phyloP scores from a whole-genome alignment of 2,329 filamentous ascomycete species.

The Paracoccidioides brasiliensis region DNA sequence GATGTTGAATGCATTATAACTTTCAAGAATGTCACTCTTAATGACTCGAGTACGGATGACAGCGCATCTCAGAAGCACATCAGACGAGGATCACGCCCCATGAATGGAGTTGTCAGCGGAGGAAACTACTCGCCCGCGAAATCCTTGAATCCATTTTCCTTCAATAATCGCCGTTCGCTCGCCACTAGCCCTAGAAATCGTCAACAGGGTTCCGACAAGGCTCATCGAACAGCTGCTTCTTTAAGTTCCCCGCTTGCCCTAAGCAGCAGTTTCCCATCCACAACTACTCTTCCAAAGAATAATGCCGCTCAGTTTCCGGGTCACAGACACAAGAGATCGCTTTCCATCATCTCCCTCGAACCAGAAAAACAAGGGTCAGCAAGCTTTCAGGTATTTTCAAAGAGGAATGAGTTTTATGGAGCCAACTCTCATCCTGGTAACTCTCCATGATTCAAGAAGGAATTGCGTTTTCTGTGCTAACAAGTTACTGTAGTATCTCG shows the following conservation, averaged over 20 bases:
- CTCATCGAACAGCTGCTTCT: constrained; percentile 29
- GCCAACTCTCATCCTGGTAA: constrained; percentile 30
- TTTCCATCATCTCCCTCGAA: constrained; percentile 71
- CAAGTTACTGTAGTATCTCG: constrained; percentile 18
- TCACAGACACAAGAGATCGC: constrained; percentile 59
- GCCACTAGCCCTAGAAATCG: constrained; percentile 19
- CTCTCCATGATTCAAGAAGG: background rate
- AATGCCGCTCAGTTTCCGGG: constrained; percentile 22
- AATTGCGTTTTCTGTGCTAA: background rate
- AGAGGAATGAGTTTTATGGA: constrained; percentile 31
- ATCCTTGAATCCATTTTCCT: constrained; percentile 26
- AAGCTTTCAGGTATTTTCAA: constrained; percentile 62
- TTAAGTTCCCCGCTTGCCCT: constrained; percentile 26
- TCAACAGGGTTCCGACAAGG: constrained; percentile 14
- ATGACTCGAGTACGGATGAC: constrained; percentile 21
- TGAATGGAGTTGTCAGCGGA: constrained; percentile 21
- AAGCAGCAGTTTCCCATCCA: constrained; percentile 31
- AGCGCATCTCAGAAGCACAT: constrained; percentile 22
- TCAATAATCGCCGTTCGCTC: constrained; percentile 24
- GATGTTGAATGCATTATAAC: constrained; percentile 91
- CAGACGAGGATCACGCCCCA: constrained; percentile 26
- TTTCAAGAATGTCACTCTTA: constrained; percentile 68
- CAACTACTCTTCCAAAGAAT: background rate
- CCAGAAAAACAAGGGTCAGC: constrained; percentile 45
- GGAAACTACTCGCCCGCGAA: constrained; percentile 29